Base-by-base conservation (phyloP, 1,284 basidiomycete genomes). In the Trametes sp. region DNA sequence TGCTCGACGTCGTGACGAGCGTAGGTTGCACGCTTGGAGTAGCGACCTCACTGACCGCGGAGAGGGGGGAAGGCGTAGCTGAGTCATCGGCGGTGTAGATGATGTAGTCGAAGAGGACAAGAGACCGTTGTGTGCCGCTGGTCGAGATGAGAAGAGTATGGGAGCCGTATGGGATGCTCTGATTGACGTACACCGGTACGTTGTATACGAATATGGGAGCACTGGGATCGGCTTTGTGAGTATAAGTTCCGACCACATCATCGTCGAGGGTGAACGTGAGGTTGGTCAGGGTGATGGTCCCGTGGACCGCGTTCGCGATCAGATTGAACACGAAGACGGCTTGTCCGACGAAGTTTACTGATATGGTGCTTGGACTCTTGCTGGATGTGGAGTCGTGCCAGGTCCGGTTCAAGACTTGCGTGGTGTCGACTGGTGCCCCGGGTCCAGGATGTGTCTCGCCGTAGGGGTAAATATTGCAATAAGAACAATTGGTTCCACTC, bases 281-380 rank as follows among this genome's bases (percentile, higher is more conserved):
- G 50, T 45, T 51, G 28, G 51, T 60, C 24, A 21, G 6, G 14
- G 55, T 55, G 1, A 4, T 33, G 7, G 44, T 29, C 2, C 2
- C 3, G 5, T 42, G 33, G 2, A 48, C 13, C 11, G 9, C 26
- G 42, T 65, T 59, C n/a, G 54, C 56, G 38, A 65, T 23, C n/a
- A 62, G 7, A 46, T 59, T 56, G 49, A 52, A 65, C 0, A 62
- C 59, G 31, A 59, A 62, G 35, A 62, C 44, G 9, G 61, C 61
- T 24, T 36, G 41, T 2, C 61, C 61, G 7, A 4, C 28, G 36
- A 62, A 62, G 5, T 8, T 8, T 8, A 46, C 56, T 2, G 51
- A 35, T 24, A 62, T 51, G 5, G 24, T 57, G n/a, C 45, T 13
- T 6, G 24, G 36, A 23, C 35, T 28, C 14, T 2, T 2, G 5